phyloP scores from a whole-genome alignment of 495 filamentous ascomycete genomes.

The Neurospora intermedia region DNA sequence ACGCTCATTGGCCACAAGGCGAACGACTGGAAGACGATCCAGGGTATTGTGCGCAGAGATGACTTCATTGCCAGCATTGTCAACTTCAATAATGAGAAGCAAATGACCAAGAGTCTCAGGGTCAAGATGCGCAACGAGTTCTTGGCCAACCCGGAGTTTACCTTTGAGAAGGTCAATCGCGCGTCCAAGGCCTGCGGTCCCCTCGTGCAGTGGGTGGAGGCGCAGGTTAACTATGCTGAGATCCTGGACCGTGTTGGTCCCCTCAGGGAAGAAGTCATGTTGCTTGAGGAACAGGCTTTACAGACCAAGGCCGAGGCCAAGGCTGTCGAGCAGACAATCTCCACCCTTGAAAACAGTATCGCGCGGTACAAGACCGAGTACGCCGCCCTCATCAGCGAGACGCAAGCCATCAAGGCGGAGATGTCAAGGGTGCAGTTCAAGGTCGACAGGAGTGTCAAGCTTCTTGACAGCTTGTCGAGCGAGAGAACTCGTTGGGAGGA shows the following conservation, averaged over 20 bases:
- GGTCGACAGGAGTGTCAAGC: constrained; percentile 87
- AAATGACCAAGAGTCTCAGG: constrained; percentile 79
- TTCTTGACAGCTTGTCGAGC: constrained; percentile 89
- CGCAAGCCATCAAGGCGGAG: constrained; percentile 91
- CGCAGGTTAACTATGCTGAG: constrained; percentile 93
- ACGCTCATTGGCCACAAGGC: constrained; percentile 86
- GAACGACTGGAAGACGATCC: constrained; percentile 80
- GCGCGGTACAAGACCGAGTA: constrained; percentile 96
- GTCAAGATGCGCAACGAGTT: constrained; percentile 88
- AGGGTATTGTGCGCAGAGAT: constrained; percentile 75
- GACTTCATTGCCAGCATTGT: constrained; percentile 98
- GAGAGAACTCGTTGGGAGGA: constrained; percentile 91
- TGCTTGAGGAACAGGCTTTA: constrained; percentile 78
- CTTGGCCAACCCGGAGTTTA: constrained; percentile 86
- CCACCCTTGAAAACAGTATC: constrained; percentile 77
- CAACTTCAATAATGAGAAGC: constrained; percentile 88
- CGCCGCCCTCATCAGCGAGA: constrained; percentile 90
- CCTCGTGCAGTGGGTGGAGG: constrained; percentile 92
- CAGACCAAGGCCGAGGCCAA: constrained; percentile 91
- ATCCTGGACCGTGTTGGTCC: constrained; percentile 94
- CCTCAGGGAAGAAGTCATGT: constrained; percentile 76
- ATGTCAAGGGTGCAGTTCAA: constrained; percentile 96
- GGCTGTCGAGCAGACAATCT: constrained; percentile 80
- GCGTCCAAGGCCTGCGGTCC: constrained; percentile 96
- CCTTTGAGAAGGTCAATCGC: constrained; percentile 87